phyloP scores from a whole-genome alignment of 306 rosid genomes.

The Abrus precatorius region DNA sequence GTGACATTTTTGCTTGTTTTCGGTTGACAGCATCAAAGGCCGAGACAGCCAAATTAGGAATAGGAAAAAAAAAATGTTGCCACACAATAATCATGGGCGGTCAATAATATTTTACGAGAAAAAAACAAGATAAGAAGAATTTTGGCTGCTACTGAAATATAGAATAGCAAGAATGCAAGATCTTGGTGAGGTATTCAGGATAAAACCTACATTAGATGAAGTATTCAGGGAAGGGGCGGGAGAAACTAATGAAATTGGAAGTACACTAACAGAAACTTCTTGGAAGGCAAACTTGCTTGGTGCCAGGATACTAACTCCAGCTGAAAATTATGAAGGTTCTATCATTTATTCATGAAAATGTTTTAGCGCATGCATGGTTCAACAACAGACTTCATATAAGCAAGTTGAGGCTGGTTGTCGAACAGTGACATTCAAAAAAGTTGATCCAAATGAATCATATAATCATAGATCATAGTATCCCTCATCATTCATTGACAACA shows the following conservation, averaged over 20 bases:
- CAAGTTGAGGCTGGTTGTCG: slow-evolving; percentile 28
- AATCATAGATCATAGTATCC: slow-evolving; percentile 33
- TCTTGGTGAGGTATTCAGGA: background rate
- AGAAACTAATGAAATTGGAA: background rate
- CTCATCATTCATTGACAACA: slow-evolving; percentile 19
- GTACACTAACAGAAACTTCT: background rate
- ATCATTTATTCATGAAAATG: background rate
- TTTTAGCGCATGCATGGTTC: background rate
- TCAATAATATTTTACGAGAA: background rate
- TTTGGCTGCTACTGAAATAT: background rate
- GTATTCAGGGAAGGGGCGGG: background rate
- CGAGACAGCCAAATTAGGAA: background rate
- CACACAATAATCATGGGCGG: background rate
- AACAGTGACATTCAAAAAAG: slow-evolving; percentile 17
- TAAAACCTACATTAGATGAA: no score
- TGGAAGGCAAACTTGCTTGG: background rate
- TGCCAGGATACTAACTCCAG: background rate
- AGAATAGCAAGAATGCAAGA: background rate
- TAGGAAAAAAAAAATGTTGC: background rate
- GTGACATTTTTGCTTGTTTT: no score
- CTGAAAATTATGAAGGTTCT: background rate
- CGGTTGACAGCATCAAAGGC: background rate
- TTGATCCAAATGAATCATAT: slow-evolving; percentile 11
- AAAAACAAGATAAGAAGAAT: background rate
- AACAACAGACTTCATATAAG: slow-evolving; percentile 6